Percentiles rank a stretch among this genome's conserved stretches.
phyloP scores from a whole-genome alignment of 2,329 filamentous ascomycete species.

The Alternaria sp. region DNA sequence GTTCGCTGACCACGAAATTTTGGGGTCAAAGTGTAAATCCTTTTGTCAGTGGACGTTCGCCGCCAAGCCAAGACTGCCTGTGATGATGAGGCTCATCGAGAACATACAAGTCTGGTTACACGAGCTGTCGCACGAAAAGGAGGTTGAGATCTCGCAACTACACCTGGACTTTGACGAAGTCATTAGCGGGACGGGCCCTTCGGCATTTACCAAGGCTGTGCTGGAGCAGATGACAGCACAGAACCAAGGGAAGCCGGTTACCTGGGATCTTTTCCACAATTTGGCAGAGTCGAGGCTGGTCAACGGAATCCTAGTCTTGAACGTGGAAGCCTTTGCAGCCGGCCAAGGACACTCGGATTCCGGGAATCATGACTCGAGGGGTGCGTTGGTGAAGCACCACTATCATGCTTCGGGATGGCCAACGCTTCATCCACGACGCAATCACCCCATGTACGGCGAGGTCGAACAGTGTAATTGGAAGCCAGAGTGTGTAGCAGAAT shows the following conservation, averaged over 20 bases:
- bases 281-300: conserved; percentile 72
- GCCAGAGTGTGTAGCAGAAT: conserved; percentile 67
- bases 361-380: conserved; percentile 71
- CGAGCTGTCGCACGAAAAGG: conserved; percentile 66
- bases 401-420: conserved; percentile 80
- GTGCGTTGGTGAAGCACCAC: conserved; percentile 75
- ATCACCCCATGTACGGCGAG: conserved; percentile 73
- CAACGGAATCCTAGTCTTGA: conserved; percentile 70
- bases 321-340: conserved; percentile 75
- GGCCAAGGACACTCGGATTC: conserved; percentile 78
- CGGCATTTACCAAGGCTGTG: conserved; percentile 72
- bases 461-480: conserved; percentile 78
- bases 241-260: conserved; percentile 57
- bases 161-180: conserved; percentile 75
- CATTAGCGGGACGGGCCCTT: conserved; percentile 75
- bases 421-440: conserved; percentile 69
- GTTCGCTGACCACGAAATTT: conserved; percentile 68
- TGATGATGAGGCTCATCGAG: conserved; percentile 74
- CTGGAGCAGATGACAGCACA: conserved; percentile 68
- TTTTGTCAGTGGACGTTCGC: conserved; percentile 82
- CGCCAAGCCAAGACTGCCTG: conserved; percentile 70
- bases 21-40: conserved; percentile 72
- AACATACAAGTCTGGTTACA: conserved; percentile 73
- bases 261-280: conserved; percentile 72
- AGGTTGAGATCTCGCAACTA: conserved; percentile 67